Evolutionary conservation across 139 green algal species (phyloP).

Genomic region (Haematococcus sp.): DNA sequence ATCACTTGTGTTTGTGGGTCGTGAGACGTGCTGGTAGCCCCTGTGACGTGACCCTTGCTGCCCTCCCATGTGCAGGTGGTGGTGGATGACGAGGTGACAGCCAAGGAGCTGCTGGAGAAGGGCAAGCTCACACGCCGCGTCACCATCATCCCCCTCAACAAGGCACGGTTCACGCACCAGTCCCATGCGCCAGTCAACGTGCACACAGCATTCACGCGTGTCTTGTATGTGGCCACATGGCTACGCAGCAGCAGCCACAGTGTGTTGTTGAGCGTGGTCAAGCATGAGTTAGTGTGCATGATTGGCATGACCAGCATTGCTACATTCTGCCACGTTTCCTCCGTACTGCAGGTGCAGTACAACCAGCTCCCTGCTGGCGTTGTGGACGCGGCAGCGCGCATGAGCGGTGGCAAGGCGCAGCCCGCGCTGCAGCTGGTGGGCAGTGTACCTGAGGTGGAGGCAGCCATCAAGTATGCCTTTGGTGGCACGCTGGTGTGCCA

Average conservation of each 20-base stretch:
- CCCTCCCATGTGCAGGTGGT: slow-evolving; percentile 65
- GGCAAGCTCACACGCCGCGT: slow-evolving; percentile 82
- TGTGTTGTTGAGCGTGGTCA: slow-evolving; percentile 2
- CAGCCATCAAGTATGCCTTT: slow-evolving; percentile 94
- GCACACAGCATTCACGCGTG: background rate
- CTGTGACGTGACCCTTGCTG: too few relatives aligned
- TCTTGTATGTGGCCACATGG: too few relatives aligned
- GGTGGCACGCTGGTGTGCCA: slow-evolving; percentile 92
- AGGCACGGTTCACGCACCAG: too few relatives aligned
- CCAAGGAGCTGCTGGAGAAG: slow-evolving; percentile 84
- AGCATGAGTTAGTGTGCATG: too few relatives aligned
- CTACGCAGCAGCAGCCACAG: too few relatives aligned
- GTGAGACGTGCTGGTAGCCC: too few relatives aligned
- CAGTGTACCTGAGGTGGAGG: slow-evolving; percentile 63
- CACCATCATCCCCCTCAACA: slow-evolving; percentile 98
- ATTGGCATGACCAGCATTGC: too few relatives aligned
- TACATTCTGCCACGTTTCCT: too few relatives aligned
- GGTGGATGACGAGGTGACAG: slow-evolving; percentile 78
- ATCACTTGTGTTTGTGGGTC: too few relatives aligned
- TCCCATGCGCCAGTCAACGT: too few relatives aligned
- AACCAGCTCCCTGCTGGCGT: slow-evolving; percentile 14
- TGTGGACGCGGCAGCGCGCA: slow-evolving; percentile 40
- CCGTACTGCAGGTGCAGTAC: slow-evolving; percentile 47
- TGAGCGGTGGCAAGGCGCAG: slow-evolving; percentile 57
- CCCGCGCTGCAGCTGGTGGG: slow-evolving; percentile 88